These are phyloP conservation scores for Clathrospora elynae DNA, from an alignment of 2,329 filamentous ascomycete genomes.

Conservation along the genomic window DNA sequence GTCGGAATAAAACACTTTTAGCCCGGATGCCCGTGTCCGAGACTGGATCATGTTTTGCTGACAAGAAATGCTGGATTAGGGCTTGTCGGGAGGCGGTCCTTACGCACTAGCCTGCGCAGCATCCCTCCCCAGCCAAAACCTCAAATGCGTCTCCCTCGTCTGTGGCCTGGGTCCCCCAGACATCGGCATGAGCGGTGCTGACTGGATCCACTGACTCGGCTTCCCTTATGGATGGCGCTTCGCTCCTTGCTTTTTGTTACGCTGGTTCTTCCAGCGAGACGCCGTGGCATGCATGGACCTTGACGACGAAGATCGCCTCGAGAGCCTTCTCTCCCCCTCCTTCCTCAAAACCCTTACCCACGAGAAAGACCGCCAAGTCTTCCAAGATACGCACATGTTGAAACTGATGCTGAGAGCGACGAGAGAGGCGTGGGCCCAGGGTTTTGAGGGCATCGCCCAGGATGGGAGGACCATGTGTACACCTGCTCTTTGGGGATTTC, in stretches of 20 bases:
- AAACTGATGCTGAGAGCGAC: slow-evolving; percentile 26
- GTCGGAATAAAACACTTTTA: no score
- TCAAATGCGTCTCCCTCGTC: slow-evolving; percentile 33
- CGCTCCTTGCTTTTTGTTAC: slow-evolving; percentile 18
- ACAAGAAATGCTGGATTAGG: slow-evolving; percentile 16
- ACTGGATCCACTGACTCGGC: slow-evolving; percentile 30
- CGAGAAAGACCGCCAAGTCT: slow-evolving; percentile 31
- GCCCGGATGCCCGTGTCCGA: no score
- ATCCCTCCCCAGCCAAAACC: slow-evolving; percentile 22
- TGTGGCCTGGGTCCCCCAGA: slow-evolving; percentile 45
- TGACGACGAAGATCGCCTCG: slow-evolving; percentile 37
- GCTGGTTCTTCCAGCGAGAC: slow-evolving; percentile 34
- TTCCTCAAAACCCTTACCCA: slow-evolving; percentile 2
- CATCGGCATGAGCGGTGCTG: slow-evolving; percentile 42
- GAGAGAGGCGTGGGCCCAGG: slow-evolving; percentile 37
- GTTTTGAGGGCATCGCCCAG: slow-evolving; percentile 33
- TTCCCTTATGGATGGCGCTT: slow-evolving; percentile 41
- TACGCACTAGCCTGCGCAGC: slow-evolving; percentile 39
- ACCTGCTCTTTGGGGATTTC: slow-evolving; percentile 44
- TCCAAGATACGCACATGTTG: slow-evolving; percentile 29
- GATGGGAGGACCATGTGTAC: slow-evolving; percentile 41
- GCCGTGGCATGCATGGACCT: slow-evolving; percentile 38
- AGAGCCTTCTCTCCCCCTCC: slow-evolving; percentile 2
- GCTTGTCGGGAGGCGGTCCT: slow-evolving; percentile 43
- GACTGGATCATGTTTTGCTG: slow-evolving; percentile 27